Base-by-base conservation (phyloP, 1,284 basidiomycete species). In the Pyrrhoderma noxium region DNA sequence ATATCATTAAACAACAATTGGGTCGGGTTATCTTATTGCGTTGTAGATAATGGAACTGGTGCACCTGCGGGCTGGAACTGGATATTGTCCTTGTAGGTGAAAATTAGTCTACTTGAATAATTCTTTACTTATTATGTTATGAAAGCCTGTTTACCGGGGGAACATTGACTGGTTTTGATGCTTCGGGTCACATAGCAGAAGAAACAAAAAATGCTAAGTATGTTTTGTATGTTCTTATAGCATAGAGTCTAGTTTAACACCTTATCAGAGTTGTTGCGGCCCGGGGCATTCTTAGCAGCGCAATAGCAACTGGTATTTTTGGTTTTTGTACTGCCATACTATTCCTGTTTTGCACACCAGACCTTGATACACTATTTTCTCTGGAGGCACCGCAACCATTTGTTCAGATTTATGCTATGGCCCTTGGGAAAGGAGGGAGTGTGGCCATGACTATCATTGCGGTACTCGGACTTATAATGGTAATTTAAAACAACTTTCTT, bases 161-260 rank as follows among this genome's bases (percentile, higher is more conserved):
- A 9, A 87, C 83, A 0, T 70, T 93, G 69, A 90, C 85, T 11
- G 90, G 90, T 2, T 93, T 91, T 59, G 90, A 92, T 65, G 89
- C 89, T 0, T 84, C 88, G 14, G 90, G 90, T 0, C 90, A 93
- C 57, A 84, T 93, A 54, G 89, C 89, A 2, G 90, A 93, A 66
- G 90, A 93, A 67, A 92, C 90, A 0, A 89, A 88, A 65, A 85
- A 92, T 62, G 89, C 90, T 7, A 82, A 80, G 84, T 82, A 60
- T 50, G 37, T 42, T 44, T 9, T 21, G 8, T 23, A 37, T 7
- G 11, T 23, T 1, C 22, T 42, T n/a, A n/a, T n/a, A n/a, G n/a
- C n/a, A n/a, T n/a, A n/a, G n/a, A n/a, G n/a, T n/a, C n/a, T n/a
- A n/a, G n/a, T n/a, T 22, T 31, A 11, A 31, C 27, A 31, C 11